Conservation (phyloP, 257 asterid species). For the Nicotiana attenuata region DNA sequence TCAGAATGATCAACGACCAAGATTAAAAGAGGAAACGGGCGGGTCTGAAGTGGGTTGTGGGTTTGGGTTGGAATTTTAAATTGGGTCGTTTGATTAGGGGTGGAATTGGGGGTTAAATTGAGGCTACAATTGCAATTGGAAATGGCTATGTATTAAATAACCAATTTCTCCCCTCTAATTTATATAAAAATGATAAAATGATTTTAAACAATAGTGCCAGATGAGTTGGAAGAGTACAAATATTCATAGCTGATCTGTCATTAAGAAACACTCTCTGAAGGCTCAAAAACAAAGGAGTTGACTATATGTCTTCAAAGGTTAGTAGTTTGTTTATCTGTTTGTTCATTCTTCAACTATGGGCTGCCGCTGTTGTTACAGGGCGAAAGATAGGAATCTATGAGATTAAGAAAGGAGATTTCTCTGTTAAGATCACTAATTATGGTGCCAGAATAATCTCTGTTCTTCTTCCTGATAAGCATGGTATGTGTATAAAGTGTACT, state of each 20-base stretch:
- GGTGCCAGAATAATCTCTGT: conserved; percentile 21
- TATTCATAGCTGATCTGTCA: neutral
- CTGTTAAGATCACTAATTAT: conserved; percentile 10
- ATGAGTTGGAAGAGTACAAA: neutral
- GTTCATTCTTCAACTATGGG: neutral
- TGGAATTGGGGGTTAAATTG: too few relatives aligned
- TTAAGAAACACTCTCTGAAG: neutral
- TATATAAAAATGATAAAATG: too few relatives aligned
- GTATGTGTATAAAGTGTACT: neutral
- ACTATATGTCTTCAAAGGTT: neutral
- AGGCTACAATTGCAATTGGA: too few relatives aligned
- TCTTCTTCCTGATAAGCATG: conserved; percentile 15
- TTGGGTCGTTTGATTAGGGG: too few relatives aligned
- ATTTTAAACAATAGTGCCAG: neutral
- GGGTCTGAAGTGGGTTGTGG: too few relatives aligned
- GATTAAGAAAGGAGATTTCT: neutral
- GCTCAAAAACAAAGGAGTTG: neutral
- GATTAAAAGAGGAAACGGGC: too few relatives aligned
- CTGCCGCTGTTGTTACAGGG: neutral
- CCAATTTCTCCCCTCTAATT: too few relatives aligned
- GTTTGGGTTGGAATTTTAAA: too few relatives aligned
- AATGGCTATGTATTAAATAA: too few relatives aligned
- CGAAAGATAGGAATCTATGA: conserved; percentile 2
- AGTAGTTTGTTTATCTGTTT: neutral
- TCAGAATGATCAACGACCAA: too few relatives aligned